A percentile compares a stretch with the other conserved stretches of the same genome.
phyloP scores from a whole-genome alignment of 805 yeast genomes.

The Pichia gijzeniarum region DNA sequence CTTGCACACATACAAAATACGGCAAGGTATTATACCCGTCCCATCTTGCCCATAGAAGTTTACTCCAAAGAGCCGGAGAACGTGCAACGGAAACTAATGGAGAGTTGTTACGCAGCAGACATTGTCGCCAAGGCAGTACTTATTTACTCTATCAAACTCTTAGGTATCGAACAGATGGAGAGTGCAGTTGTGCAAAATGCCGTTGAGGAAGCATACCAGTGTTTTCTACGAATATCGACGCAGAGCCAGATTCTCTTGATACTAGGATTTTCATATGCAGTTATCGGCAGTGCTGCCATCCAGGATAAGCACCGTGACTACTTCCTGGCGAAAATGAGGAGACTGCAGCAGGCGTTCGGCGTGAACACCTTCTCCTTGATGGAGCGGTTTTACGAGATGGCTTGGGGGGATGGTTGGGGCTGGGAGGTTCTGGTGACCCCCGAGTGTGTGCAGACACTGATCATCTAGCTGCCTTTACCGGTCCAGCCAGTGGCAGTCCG shows the following conservation, averaged over 20 bases:
- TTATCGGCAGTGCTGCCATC: slow-evolving; percentile 16
- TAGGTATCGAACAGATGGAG: slow-evolving; percentile 9
- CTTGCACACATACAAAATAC: slow-evolving; percentile 6
- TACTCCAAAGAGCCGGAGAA: slow-evolving; percentile 13
- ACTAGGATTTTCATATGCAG: slow-evolving; percentile 17
- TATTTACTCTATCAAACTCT: slow-evolving; percentile 13
- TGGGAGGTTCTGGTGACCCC: too few species aligned
- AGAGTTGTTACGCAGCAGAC: slow-evolving; percentile 17
- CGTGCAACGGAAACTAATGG: slow-evolving; percentile 16
- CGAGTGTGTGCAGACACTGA: background rate
- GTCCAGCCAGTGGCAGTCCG: too few species aligned
- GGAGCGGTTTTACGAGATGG: slow-evolving; percentile 6
- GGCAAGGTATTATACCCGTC: slow-evolving; percentile 15
- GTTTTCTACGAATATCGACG: slow-evolving; percentile 10
- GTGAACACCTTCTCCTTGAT: slow-evolving; percentile 11
- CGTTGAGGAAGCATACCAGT: slow-evolving; percentile 9
- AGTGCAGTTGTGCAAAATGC: slow-evolving; percentile 9
- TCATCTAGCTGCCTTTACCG: background rate
- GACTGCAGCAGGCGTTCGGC: slow-evolving; percentile 11
- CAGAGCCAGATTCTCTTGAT: slow-evolving; percentile 15
- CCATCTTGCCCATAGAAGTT: slow-evolving; percentile 15
- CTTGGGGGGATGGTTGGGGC: slow-evolving; percentile 11
- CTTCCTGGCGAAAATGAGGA: slow-evolving; percentile 11
- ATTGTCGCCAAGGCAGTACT: slow-evolving; percentile 15
- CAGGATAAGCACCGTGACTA: slow-evolving; percentile 14